A percentile compares a stretch with the other conserved stretches of the same genome.
These are phyloP conservation scores for Pyrenochaeta sp. DNA, from an alignment of 2,329 filamentous ascomycete species.

Conservation along the genomic window DNA sequence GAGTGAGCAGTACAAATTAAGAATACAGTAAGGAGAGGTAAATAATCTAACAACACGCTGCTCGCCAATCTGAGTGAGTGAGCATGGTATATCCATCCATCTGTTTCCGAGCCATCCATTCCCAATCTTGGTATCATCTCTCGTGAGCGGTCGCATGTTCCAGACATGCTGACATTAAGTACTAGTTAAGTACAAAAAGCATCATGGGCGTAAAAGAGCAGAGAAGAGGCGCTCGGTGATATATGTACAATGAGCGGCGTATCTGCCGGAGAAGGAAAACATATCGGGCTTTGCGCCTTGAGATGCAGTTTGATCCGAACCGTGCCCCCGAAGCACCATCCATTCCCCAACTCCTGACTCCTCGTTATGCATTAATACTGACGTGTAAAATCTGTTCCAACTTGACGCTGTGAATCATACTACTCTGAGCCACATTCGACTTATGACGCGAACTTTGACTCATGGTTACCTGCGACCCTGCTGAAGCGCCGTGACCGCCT, in stretches of 20 bases:
- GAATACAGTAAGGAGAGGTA: constrained; percentile 11
- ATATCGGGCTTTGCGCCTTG: background rate
- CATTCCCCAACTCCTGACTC: background rate
- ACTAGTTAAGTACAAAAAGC: constrained; percentile 9
- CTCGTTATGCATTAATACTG: background rate
- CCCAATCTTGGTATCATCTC: constrained; percentile 14
- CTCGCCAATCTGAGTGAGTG: constrained; percentile 25
- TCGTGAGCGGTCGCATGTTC: constrained; percentile 24
- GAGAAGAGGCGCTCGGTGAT: constrained; percentile 6
- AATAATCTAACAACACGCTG: constrained; percentile 4
- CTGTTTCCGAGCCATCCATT: background rate
- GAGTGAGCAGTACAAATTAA: constrained; percentile 7
- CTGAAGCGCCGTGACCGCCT: constrained; percentile 46
- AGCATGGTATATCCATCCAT: constrained; percentile 19
- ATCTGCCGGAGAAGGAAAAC: constrained; percentile 32
- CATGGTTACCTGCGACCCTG: constrained; percentile 30
- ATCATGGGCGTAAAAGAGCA: constrained; percentile 10
- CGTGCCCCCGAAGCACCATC: background rate
- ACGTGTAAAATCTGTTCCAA: background rate
- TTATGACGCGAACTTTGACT: constrained; percentile 4
- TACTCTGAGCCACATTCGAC: background rate
- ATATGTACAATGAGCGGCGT: constrained; percentile 17
- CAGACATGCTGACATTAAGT: constrained; percentile 27
- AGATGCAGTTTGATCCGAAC: background rate
- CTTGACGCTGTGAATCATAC: background rate